Percentiles rank a stretch among this genome's conserved stretches.
Evolutionary conservation across 179 eudicot species (phyloP).

Genomic region (Dionaea muscipula): DNA sequence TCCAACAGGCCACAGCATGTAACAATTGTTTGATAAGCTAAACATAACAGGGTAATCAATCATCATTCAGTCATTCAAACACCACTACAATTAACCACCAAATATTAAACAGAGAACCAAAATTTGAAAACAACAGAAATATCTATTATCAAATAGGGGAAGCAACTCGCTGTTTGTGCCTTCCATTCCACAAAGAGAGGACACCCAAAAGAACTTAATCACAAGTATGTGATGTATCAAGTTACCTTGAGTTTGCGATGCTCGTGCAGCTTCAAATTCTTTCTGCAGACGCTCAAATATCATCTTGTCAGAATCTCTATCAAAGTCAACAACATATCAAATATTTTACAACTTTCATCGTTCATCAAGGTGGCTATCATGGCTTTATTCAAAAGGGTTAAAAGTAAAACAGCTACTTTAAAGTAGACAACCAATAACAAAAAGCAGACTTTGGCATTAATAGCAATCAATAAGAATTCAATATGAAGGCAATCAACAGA

Average conservation of each 20-base stretch:
- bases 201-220: background rate
- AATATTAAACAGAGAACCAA: too few relatives aligned
- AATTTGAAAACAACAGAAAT: too few relatives aligned
- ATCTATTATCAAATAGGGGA: too few relatives aligned
- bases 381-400: background rate
- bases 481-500: too few relatives aligned
- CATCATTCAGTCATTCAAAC: too few relatives aligned
- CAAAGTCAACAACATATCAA: constrained; percentile 3
- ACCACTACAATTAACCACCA: too few relatives aligned
- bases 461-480: too few relatives aligned
- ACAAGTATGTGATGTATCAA: background rate
- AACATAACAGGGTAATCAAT: too few relatives aligned
- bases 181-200: background rate
- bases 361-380: background rate
- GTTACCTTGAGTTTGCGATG: constrained; percentile 82
- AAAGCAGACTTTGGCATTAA: too few relatives aligned
- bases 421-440: background rate
- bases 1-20: too few relatives aligned
- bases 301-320: constrained; percentile 87
- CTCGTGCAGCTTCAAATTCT: constrained; percentile 86
- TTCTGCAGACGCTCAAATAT: constrained; percentile 85
- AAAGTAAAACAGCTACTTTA: background rate
- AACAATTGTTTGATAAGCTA: too few relatives aligned
- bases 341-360: background rate
- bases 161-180: background rate